Base-by-base conservation (phyloP, 164 flowering plant species). In the Platanus orientalis region DNA sequence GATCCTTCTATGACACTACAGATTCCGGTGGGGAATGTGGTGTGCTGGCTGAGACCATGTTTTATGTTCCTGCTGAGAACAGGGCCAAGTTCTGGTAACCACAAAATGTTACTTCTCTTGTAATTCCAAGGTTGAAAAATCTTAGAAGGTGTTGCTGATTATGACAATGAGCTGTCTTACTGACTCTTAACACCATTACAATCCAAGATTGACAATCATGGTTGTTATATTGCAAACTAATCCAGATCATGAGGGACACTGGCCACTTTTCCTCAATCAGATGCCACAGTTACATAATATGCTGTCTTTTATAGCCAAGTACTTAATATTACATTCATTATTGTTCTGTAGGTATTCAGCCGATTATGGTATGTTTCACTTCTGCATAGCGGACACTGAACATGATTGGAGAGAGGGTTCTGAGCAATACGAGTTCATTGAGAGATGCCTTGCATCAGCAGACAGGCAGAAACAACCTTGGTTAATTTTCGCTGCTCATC, bases 21-120 rank as follows among this genome's bases (percentile, higher is more conserved):
- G 96, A 88, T 74, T 90, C 96, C 5, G 96, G 96, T 60, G 98
- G 96, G 4, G 98, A 90, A 73, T 92, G 96, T 65, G 96, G 96
- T 25, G 98, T 92, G 64, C 77, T 59, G 1, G 87, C 92, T 21
- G 83, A 92, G 80, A 92, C 87, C 65, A 85, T 84, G 85, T 92
- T 78, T 57, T 90, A 82, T 62, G 86, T 85, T 56, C 96, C 98
- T 28, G 90, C 91, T 20, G 89, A 92, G 61, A 88, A 92, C 73
- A 74, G 89, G 57, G 96, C 90, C 3, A 92, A 90, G 65, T 90
- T 81, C 56, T 92, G 98, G 98, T 92, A 83, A 76, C 34, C 48
- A 34, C 17, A 34, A 20, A 21, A 25, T 54, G 12, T 9, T 26
- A 44, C 28, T 52, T 64, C 14, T 61, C 4, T 17, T 45, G 20